Base-by-base conservation (phyloP, 2,329 filamentous ascomycete genomes). In the Immersiporthe knoxdaviesiana region DNA sequence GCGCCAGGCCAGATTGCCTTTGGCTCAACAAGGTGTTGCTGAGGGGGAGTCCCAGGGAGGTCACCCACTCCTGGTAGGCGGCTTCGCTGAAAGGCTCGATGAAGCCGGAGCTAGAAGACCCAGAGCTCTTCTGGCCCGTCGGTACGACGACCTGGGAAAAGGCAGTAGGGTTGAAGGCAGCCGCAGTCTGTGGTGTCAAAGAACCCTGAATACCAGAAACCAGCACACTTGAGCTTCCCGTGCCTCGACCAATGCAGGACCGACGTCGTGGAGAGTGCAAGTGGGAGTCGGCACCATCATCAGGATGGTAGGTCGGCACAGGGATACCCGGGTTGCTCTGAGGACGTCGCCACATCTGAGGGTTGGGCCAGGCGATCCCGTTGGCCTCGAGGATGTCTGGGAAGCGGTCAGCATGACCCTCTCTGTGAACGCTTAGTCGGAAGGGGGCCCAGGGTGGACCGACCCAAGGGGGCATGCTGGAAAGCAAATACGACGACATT, bases 401-500 rank as follows among this genome's bases (percentile, higher is more conserved):
- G 27, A 7, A 35, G 12, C n/a, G 21, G 24, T 67, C 18, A 66
- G 67, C 30, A 18, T 44, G 30, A 35, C 61, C 27, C 44, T 59
- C 44, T 59, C 64, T 24, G 71, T 50, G 32, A 52, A 24, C 0
- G 39, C 44, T 6, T 6, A 35, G 27, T 10, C 50, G 21, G 21
- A 50, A 11, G 27, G 21, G 27, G 12, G 27, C n/a, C n/a, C 21
- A 63, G 24, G 21, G 6, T 27, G 32, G 37, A 79, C 84, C 73
- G 81, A 95, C 93, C 85, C 67, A 92, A 80, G 0, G 93, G 93
- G 44, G 92, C 93, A 81, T 96, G 92, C 75, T 96, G 92, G 74
- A 97, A 97, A 0, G 93, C 90, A 78, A 97, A 96, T 18, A 87
- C 87, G 32, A 94, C 87, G 59, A 93, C 79, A 74, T 94, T 92